Percentiles rank a stretch among this genome's conserved stretches.
phyloP scores from a whole-genome alignment of 164 flowering plant genomes.

The Stephania cephalantha region DNA sequence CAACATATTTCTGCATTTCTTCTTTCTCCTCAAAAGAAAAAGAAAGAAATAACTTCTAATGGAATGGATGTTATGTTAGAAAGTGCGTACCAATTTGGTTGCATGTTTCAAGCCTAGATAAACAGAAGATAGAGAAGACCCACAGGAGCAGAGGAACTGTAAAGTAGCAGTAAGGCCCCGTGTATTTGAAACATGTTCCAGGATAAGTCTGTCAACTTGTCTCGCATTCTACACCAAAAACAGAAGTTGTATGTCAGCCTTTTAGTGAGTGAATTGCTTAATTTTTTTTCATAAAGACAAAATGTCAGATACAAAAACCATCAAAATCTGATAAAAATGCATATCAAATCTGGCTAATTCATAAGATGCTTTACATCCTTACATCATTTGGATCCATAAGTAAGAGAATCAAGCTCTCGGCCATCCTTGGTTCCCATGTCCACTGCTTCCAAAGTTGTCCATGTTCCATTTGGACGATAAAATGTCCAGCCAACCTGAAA shows the following conservation, averaged over 20 bases:
- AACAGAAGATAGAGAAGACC: conserved; percentile 47
- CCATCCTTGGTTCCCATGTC: conserved; percentile 92
- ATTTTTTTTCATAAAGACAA: background rate
- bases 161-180: conserved; percentile 67
- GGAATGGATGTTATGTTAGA: too few relatives aligned
- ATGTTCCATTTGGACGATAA: conserved; percentile 47
- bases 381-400: conserved; percentile 93
- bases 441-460: conserved; percentile 69
- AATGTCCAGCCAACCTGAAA: conserved; percentile 71
- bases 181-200: conserved; percentile 71
- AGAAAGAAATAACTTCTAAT: too few relatives aligned
- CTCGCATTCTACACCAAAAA: conserved; percentile 60
- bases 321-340: background rate
- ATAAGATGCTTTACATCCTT: conserved; percentile 9
- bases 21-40: too few relatives aligned
- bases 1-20: background rate
- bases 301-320: background rate
- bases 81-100: conserved; percentile 44
- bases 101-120: conserved; percentile 68
- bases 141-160: conserved; percentile 72
- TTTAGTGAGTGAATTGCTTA: background rate
- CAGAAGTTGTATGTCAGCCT: conserved; percentile 1
- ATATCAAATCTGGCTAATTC: background rate
- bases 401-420: conserved; percentile 74
- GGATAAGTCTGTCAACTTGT: conserved; percentile 61